phyloP scores from a whole-genome alignment of 2,329 filamentous ascomycete species.

The Aaosphaeria pasadenensis region DNA sequence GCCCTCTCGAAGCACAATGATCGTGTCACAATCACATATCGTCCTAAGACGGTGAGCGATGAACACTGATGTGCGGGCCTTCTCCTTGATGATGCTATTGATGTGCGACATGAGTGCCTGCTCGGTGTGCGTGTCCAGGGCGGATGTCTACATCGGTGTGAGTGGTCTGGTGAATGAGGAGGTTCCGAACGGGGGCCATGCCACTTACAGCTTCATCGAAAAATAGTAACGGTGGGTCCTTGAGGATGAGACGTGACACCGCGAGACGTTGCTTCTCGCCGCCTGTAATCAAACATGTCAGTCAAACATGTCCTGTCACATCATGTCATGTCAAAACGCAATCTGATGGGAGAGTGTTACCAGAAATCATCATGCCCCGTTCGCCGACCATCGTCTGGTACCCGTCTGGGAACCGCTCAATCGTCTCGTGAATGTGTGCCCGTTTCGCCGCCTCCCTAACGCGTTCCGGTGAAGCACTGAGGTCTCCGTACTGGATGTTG shows the following conservation, averaged over 20 bases:
- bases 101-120: slow-evolving; percentile 88
- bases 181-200: background rate
- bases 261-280: slow-evolving; percentile 92
- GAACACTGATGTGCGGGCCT: slow-evolving; percentile 86
- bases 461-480: slow-evolving; percentile 70
- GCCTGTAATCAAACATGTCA: slow-evolving; percentile 32
- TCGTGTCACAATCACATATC: slow-evolving; percentile 87
- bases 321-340: background rate
- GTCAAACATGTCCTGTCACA: background rate
- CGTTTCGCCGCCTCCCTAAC: slow-evolving; percentile 76
- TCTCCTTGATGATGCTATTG: slow-evolving; percentile 86
- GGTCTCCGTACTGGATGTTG: slow-evolving; percentile 89
- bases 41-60: slow-evolving; percentile 89
- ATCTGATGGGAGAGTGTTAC: slow-evolving; percentile 11
- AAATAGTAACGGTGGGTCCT: slow-evolving; percentile 86
- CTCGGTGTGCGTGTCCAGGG: slow-evolving; percentile 90
- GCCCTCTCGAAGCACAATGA: slow-evolving; percentile 85
- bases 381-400: slow-evolving; percentile 92
- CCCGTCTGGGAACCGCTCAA: slow-evolving; percentile 74
- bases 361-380: slow-evolving; percentile 93
- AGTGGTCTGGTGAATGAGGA: background rate
- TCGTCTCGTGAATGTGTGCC: slow-evolving; percentile 76
- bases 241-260: slow-evolving; percentile 77
- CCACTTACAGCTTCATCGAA: slow-evolving; percentile 78
- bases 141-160: slow-evolving; percentile 60